Evolutionary conservation across 2,329 filamentous ascomycete species (phyloP), one percentile per base, ranked within the genome.

Genomic region (Ceratocystis cacaofunesta): DNA sequence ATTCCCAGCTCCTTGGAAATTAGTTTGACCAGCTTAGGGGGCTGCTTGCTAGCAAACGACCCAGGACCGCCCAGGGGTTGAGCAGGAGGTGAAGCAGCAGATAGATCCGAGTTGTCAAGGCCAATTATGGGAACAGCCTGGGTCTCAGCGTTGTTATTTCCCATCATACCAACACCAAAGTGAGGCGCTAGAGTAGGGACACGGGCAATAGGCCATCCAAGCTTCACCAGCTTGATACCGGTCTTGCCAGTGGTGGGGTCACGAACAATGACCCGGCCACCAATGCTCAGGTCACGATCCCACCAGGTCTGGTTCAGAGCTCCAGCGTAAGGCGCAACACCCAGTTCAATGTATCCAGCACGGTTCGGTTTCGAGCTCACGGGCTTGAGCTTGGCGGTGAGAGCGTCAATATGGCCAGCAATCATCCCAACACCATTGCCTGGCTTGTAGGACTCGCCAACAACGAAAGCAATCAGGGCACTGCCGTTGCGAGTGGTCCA

Each of bases 71-170:
- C 85, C n/a, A 88, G 76, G n/a, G 75, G 70, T 1, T 72, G 63
- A 17, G 70, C 65, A 1, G 73, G 66, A 36, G 61, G 62, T 8
- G 72, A 68, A 2, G 73, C 70, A 44, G 73, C 69, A 58, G 74
- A 73, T 41, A 83, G 69, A 69, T 85, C 83, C 6, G 85, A 83
- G 73, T 86, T 87, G 70, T 96, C 91, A 17, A 97, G 80, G 19
- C 92, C 94, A 68, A 97, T 89, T 68, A 97, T 90, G 8, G 94
- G 94, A 0, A 96, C 91, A 77, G 94, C 91, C 73, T 97, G 86
- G 0, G 92, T 97, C 77, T 99, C 94, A 70, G 82, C 81, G 74
- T 99, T 97, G 76, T 84, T 81, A 65, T 76, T 74, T 61, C 84
- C 84, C 73, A 83, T 78, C 78, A 86, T 85, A 25, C 83, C 86